phyloP scores from a whole-genome alignment of 75 land plant genomes.

The Sequoiadendron giganteum region DNA sequence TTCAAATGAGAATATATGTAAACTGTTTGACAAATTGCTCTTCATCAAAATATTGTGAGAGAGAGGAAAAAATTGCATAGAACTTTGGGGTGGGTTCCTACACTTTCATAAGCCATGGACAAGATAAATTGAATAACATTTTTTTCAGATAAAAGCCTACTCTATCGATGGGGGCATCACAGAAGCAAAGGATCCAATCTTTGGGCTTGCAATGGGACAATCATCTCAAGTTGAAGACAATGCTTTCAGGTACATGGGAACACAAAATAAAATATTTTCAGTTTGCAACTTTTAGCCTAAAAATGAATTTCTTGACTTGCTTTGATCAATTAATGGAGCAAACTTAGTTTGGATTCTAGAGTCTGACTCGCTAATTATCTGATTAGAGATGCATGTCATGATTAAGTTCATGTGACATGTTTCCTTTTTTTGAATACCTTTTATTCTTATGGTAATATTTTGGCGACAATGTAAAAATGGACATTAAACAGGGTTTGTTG shows the following conservation, averaged over 20 bases:
- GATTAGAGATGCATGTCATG: neutral
- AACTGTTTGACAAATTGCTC: too few species aligned
- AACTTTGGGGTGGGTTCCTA: too few species aligned
- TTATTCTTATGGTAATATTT: neutral
- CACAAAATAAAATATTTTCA: neutral
- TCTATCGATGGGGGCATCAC: constrained; percentile 46
- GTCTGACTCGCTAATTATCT: neutral
- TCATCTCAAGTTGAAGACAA: constrained; percentile 70
- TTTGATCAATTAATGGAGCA: neutral
- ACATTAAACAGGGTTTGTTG: neutral
- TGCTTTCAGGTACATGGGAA: constrained; percentile 59
- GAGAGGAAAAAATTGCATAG: too few species aligned
- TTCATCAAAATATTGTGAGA: too few species aligned
- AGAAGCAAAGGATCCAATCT: constrained; percentile 88
- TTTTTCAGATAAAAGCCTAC: constrained; percentile 72
- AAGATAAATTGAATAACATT: neutral
- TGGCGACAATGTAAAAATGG: neutral
- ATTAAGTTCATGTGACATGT: too few species aligned
- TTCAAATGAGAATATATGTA: too few species aligned
- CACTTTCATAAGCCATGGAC: neutral
- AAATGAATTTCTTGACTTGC: neutral
- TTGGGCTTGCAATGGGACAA: constrained; percentile 82
- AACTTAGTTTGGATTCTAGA: neutral
- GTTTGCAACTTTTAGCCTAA: neutral
- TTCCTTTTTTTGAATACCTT: neutral